Evolutionary conservation across 192 early-diverging fungal species (phyloP).

Genomic region (Coemansia reversa): DNA sequence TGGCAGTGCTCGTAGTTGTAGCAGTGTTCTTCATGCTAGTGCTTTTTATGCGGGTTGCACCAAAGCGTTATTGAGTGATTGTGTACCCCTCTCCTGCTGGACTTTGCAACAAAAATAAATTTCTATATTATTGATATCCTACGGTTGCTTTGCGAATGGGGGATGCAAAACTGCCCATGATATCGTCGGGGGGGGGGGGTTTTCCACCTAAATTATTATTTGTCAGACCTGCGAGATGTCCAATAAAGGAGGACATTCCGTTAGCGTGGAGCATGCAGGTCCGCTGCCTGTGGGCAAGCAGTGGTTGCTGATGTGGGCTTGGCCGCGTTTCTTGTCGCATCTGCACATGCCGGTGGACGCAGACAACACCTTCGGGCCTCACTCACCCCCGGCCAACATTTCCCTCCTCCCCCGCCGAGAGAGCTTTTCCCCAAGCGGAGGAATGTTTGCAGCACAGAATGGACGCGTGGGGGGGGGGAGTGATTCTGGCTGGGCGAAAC

Average conservation of each 20-base stretch:
- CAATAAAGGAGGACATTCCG: not conserved
- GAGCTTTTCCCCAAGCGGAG: not conserved
- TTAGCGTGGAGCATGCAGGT: not conserved
- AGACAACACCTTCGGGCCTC: not conserved
- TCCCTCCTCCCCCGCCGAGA: no score
- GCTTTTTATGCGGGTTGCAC: conserved; percentile 52
- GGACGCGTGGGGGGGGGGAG: no score
- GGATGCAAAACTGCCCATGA: no score
- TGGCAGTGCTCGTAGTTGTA: conserved; percentile 43
- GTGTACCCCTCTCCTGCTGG: no score
- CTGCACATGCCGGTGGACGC: not conserved
- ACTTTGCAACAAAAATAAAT: not conserved
- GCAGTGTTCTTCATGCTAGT: conserved; percentile 50
- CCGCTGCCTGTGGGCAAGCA: not conserved
- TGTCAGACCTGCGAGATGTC: not conserved
- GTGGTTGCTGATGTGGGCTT: no score
- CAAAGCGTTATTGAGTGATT: conserved; percentile 40
- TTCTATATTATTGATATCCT: no score
- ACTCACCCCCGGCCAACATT: no score
- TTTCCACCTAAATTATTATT: not conserved
- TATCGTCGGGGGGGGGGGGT: not conserved
- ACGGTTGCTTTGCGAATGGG: no score
- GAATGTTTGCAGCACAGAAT: not conserved
- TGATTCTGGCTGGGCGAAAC: not conserved
- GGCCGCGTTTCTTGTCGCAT: not conserved